These are phyloP conservation scores for Cicer pinnatifidum DNA, from an alignment of 306 rosid species.

Conservation along the genomic window DNA sequence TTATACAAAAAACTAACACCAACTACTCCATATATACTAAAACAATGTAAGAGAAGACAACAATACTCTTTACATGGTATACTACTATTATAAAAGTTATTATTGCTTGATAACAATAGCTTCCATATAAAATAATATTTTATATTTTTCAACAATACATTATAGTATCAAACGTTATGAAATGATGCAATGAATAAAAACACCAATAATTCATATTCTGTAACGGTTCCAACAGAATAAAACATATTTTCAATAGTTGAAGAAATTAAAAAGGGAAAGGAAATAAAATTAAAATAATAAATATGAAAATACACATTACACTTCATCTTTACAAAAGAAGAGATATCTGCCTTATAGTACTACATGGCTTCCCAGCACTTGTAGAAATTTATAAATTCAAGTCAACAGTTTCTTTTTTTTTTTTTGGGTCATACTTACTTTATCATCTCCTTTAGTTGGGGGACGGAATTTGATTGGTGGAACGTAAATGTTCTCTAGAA, in stretches of 20 bases:
- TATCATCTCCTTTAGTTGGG: conserved; percentile 79
- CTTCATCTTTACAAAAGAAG: not conserved
- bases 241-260: conserved; percentile 5
- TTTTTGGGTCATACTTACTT: conserved; percentile 55
- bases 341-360: conserved; percentile 4
- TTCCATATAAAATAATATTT: not conserved
- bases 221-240: not conserved
- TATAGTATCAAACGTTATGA: not conserved
- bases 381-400: not conserved
- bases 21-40: not conserved
- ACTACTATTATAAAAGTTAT: not conserved
- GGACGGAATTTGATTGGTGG: conserved; percentile 95
- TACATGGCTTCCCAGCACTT: not conserved
- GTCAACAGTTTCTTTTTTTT: not conserved
- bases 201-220: conserved; percentile 18
- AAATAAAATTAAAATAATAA: conserved; percentile 5
- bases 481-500: conserved; percentile 81
- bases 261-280: not conserved
- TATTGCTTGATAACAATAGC: not conserved
- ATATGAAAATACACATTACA: not conserved
- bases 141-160: not conserved
- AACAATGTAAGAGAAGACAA: not conserved
- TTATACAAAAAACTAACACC: not conserved
- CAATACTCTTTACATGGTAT: not conserved
- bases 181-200: conserved; percentile 10